Percentiles rank a stretch among this genome's conserved stretches.
Conservation (phyloP, 805 yeast species). For the Yarrowia deformans region DNA sequence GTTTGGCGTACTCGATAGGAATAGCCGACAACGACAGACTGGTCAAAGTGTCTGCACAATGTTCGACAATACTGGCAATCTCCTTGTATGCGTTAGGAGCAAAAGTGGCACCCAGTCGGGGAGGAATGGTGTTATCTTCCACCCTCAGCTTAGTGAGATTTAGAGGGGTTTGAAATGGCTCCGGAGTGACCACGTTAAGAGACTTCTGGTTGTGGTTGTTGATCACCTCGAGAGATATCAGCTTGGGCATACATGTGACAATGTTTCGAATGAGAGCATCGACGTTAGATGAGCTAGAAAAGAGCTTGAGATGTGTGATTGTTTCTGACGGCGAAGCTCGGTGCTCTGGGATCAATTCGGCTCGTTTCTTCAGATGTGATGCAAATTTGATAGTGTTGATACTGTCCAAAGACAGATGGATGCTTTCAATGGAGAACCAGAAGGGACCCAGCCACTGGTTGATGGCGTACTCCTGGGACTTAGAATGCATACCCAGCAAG, state of each 20-base stretch:
- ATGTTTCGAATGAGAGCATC: constrained; percentile 15
- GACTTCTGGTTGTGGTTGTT: constrained; percentile 2
- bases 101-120: background rate
- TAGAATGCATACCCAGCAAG: constrained; percentile 25
- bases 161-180: background rate
- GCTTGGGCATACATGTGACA: constrained; percentile 16
- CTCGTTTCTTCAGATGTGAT: background rate
- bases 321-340: constrained; percentile 13
- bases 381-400: constrained; percentile 20
- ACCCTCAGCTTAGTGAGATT: background rate
- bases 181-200: constrained; percentile 5
- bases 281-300: constrained; percentile 15
- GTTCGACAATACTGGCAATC: background rate
- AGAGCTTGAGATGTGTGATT: constrained; percentile 7
- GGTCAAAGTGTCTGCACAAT: constrained; percentile 7
- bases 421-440: constrained; percentile 29
- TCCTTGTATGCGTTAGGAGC: constrained; percentile 18
- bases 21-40: background rate
- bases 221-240: constrained; percentile 16
- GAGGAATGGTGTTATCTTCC: constrained; percentile 7
- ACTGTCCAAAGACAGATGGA: constrained; percentile 6
- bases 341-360: constrained; percentile 4
- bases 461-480: constrained; percentile 33
- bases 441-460: constrained; percentile 13
- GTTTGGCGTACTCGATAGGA: constrained; percentile 5